A percentile compares a stretch with the other conserved stretches of the same genome.
Evolutionary conservation across 2,329 filamentous ascomycete genomes (phyloP).

Genomic region (Metarhizium sp.): DNA sequence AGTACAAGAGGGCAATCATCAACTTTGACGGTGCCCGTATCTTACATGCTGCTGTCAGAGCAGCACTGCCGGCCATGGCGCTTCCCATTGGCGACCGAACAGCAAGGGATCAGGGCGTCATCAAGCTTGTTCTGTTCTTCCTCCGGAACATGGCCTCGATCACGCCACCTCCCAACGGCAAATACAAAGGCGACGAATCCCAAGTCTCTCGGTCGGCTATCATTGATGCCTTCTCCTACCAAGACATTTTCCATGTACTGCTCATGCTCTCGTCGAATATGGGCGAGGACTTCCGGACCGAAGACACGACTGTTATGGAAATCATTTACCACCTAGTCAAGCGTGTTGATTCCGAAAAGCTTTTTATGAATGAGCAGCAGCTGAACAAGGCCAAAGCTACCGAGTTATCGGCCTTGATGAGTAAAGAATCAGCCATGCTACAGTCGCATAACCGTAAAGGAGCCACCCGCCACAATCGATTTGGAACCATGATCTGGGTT

Average conservation of each 20-base stretch:
- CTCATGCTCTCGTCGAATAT: constrained; percentile 86
- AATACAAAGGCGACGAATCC: constrained; percentile 78
- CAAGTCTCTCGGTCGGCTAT: constrained; percentile 81
- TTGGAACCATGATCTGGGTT: constrained; percentile 96
- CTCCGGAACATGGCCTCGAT: constrained; percentile 86
- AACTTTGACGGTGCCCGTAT: constrained; percentile 72
- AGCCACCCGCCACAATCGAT: constrained; percentile 82
- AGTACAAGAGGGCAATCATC: constrained; percentile 82
- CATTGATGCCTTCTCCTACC: constrained; percentile 80
- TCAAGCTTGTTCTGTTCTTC: constrained; percentile 83
- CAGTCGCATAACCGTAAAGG: constrained; percentile 67
- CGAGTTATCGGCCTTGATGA: constrained; percentile 66
- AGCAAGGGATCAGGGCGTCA: constrained; percentile 78
- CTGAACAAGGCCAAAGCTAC: constrained; percentile 58
- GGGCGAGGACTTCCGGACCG: constrained; percentile 82
- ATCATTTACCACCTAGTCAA: constrained; percentile 90
- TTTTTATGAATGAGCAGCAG: constrained; percentile 77
- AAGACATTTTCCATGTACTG: constrained; percentile 81
- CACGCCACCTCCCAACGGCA: constrained; percentile 58
- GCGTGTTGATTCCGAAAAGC: constrained; percentile 70
- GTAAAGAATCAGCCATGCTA: constrained; percentile 77
- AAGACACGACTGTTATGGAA: constrained; percentile 85
- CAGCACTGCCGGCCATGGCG: constrained; percentile 80
- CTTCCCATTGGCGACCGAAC: constrained; percentile 65
- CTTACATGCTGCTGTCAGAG: constrained; percentile 69